These are phyloP conservation scores for Fusarium coicis DNA, from an alignment of 2,329 filamentous ascomycete genomes.

Conservation along the genomic window DNA sequence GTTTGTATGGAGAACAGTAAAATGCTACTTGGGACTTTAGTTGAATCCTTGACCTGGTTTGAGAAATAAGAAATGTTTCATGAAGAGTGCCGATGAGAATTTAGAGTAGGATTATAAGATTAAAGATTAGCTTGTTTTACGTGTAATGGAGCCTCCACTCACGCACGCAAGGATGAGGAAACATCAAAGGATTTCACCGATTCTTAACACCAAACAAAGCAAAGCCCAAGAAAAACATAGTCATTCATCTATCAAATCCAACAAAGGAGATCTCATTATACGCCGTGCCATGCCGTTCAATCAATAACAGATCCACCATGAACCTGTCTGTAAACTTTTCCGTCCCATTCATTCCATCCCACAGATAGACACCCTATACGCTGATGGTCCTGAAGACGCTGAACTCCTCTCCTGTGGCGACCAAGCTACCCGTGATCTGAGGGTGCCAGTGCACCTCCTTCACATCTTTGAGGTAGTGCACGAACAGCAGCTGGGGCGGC, in stretches of 20 bases:
- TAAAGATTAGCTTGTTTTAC: not conserved
- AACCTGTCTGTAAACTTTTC: conserved; percentile 30
- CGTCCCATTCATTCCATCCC: conserved; percentile 1
- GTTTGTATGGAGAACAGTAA: not conserved
- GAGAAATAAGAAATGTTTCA: not conserved
- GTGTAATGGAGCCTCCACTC: not conserved
- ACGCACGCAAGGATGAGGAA: not conserved
- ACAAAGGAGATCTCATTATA: conserved; percentile 35
- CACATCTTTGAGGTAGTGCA: conserved; percentile 93
- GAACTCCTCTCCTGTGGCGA: conserved; percentile 92
- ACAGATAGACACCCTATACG: conserved; percentile 61
- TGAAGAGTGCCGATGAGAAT: not conserved
- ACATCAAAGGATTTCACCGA: not conserved
- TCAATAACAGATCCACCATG: conserved; percentile 31
- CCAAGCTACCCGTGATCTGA: conserved; percentile 88
- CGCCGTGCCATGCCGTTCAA: conserved; percentile 41
- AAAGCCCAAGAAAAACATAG: not conserved
- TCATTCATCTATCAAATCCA: conserved; percentile 36
- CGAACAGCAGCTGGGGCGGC: conserved; percentile 93
- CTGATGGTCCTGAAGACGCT: conserved; percentile 87
- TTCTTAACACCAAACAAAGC: not conserved
- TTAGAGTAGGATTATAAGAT: not conserved
- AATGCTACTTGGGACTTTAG: not conserved
- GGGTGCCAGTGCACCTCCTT: conserved; percentile 99
- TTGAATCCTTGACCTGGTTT: not conserved